These are phyloP conservation scores for Komagataella mondaviorum DNA, from an alignment of 805 yeast genomes.

Conservation along the genomic window DNA sequence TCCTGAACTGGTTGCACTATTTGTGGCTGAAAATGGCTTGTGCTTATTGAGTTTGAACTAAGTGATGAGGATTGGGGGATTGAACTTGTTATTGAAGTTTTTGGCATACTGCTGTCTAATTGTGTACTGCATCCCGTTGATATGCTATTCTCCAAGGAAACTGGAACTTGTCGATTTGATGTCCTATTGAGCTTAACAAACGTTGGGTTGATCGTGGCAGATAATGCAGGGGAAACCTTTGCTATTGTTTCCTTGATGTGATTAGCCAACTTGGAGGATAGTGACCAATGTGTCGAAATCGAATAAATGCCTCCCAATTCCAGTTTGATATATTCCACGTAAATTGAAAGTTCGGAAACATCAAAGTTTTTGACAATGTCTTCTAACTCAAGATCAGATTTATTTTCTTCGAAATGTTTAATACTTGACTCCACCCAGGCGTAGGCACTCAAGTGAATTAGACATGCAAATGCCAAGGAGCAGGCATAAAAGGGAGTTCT, in stretches of 20 bases:
- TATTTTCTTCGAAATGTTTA: conserved; percentile 5
- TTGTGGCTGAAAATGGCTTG: neutral
- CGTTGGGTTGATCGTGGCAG: conserved; percentile 20
- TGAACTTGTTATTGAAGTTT: neutral
- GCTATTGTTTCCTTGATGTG: conserved; percentile 31
- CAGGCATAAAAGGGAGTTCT: conserved; percentile 41
- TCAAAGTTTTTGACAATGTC: conserved; percentile 9
- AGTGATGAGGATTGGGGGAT: neutral
- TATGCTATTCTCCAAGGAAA: neutral
- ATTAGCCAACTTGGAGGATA: conserved; percentile 30
- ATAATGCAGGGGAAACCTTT: conserved; percentile 28
- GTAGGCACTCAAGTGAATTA: conserved; percentile 38
- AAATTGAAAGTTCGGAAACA: conserved; percentile 24
- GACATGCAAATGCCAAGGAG: conserved; percentile 35
- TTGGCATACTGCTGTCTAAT: neutral
- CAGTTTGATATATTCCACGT: conserved; percentile 33
- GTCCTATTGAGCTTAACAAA: conserved; percentile 8
- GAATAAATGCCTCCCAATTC: conserved; percentile 35
- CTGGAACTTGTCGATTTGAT: neutral
- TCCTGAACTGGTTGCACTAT: neutral
- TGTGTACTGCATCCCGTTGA: neutral
- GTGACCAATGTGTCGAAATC: conserved; percentile 36
- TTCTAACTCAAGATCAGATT: conserved; percentile 5
- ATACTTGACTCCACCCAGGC: conserved; percentile 34
- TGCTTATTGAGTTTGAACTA: neutral